Evolutionary conservation across 176 grass and related monocot genomes (phyloP).

Genomic region (Rhynchospora tenuis): DNA sequence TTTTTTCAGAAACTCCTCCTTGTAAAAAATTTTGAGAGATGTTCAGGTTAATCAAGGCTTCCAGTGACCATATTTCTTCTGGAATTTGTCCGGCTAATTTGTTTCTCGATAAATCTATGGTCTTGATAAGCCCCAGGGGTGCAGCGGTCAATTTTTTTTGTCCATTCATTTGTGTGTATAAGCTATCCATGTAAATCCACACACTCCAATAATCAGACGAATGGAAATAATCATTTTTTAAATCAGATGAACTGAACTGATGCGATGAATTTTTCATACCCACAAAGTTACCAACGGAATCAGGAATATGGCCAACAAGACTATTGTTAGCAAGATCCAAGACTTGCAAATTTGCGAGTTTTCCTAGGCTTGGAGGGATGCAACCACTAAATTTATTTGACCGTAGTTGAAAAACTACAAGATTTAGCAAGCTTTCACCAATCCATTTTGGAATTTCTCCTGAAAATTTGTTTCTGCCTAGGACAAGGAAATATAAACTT

Average conservation of each 20-base stretch:
- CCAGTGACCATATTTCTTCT: not conserved
- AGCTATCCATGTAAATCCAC: not conserved
- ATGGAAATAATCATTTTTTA: not conserved
- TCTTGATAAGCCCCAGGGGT: not conserved
- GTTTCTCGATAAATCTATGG: not conserved
- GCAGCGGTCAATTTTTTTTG: not conserved
- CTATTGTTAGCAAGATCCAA: not conserved
- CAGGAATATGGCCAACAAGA: constrained; percentile 30
- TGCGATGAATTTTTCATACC: not conserved
- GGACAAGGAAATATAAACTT: constrained; percentile 15
- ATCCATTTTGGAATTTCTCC: too few relatives aligned
- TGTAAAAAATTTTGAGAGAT: constrained; percentile 12
- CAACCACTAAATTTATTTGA: constrained; percentile 20
- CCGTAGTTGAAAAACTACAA: too few relatives aligned
- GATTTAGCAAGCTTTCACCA: too few relatives aligned
- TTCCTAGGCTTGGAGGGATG: not conserved
- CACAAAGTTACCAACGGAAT: not conserved
- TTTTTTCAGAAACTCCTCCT: not conserved
- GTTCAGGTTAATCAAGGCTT: constrained; percentile 19
- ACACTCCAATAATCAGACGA: not conserved
- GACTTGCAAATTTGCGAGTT: constrained; percentile 1
- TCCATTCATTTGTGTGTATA: constrained; percentile 16
- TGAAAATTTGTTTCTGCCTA: not conserved
- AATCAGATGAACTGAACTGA: not conserved
- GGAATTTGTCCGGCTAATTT: constrained; percentile 21